Conservation (phyloP, 2,329 filamentous ascomycete species). For the Fusarium irregulare region DNA sequence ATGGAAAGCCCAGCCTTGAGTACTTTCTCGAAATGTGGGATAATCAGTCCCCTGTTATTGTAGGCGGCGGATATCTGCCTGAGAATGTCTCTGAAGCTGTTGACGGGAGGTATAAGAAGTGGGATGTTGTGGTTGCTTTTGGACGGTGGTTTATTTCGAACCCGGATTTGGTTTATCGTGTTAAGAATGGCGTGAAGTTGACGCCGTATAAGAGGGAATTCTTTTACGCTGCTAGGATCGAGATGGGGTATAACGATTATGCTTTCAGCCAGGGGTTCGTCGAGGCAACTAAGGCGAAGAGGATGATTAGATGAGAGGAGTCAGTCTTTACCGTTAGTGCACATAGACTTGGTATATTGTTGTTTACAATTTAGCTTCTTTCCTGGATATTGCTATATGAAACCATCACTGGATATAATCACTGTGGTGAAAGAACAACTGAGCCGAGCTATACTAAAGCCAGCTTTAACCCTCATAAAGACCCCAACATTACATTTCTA, state of each 20-base stretch:
- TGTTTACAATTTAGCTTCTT: no score
- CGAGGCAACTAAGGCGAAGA: background rate
- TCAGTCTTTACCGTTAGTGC: background rate
- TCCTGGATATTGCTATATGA: rapidly evolving
- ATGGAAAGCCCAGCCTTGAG: conserved; percentile 50
- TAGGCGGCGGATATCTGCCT: conserved; percentile 49
- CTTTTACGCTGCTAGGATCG: conserved; percentile 52
- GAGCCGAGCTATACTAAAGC: no score
- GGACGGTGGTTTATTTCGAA: conserved; percentile 52
- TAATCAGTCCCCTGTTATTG: conserved; percentile 48
- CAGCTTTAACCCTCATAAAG: rapidly evolving
- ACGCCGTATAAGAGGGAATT: conserved; percentile 52
- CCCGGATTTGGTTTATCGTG: conserved; percentile 53
- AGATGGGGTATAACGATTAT: conserved; percentile 48
- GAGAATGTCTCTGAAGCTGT: conserved; percentile 40
- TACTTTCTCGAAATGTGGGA: conserved; percentile 50
- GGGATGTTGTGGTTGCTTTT: conserved; percentile 47
- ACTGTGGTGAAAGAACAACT: no score
- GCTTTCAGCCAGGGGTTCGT: conserved; percentile 43
- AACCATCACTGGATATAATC: rapidly evolving
- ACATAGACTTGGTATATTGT: background rate
- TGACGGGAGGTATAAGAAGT: conserved; percentile 43
- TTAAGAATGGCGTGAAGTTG: conserved; percentile 53
- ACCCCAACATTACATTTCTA: no score
- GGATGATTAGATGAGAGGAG: background rate